Evolutionary conservation across 2,329 filamentous ascomycete species (phyloP).

Genomic region (Alternaria angustiovoidea): DNA sequence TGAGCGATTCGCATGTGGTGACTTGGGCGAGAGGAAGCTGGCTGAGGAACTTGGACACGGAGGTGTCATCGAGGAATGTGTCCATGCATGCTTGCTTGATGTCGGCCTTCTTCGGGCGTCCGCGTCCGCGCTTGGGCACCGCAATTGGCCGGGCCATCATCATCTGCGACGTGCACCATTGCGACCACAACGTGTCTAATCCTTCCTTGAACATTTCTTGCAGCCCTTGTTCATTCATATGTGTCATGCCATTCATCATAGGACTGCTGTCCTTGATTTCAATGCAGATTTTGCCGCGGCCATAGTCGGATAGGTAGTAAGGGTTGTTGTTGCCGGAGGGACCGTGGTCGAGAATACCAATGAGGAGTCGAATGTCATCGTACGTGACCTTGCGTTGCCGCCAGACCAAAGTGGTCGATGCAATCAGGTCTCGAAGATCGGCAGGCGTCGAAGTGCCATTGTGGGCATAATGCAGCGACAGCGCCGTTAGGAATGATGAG

Average conservation of each 20-base stretch:
- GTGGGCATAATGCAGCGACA: slow-evolving; percentile 60
- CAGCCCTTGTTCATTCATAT: slow-evolving; percentile 57
- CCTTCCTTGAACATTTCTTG: slow-evolving; percentile 60
- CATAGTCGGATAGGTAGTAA: slow-evolving; percentile 55
- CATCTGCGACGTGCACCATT: slow-evolving; percentile 46
- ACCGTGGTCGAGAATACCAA: slow-evolving; percentile 51
- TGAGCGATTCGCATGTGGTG: slow-evolving; percentile 60
- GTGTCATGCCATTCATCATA: slow-evolving; percentile 35
- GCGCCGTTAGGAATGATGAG: slow-evolving; percentile 58
- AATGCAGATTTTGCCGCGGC: slow-evolving; percentile 53
- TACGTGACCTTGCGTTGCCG: slow-evolving; percentile 56
- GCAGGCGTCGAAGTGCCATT: slow-evolving; percentile 57
- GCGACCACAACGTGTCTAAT: slow-evolving; percentile 57
- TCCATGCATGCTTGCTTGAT: slow-evolving; percentile 60
- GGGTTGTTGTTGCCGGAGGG: slow-evolving; percentile 41
- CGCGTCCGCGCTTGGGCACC: slow-evolving; percentile 47
- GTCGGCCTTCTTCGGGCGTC: slow-evolving; percentile 41
- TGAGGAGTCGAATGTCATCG: slow-evolving; percentile 56
- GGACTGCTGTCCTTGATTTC: slow-evolving; percentile 47
- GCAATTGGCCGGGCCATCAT: slow-evolving; percentile 36
- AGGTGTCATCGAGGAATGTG: slow-evolving; percentile 45
- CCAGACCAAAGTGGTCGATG: slow-evolving; percentile 55
- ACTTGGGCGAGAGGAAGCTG: slow-evolving; percentile 66
- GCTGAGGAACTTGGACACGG: slow-evolving; percentile 59
- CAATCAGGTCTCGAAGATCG: slow-evolving; percentile 51